These are phyloP conservation scores for Nigrograna mackinnonii DNA, from an alignment of 2,329 filamentous ascomycete species.

Conservation along the genomic window DNA sequence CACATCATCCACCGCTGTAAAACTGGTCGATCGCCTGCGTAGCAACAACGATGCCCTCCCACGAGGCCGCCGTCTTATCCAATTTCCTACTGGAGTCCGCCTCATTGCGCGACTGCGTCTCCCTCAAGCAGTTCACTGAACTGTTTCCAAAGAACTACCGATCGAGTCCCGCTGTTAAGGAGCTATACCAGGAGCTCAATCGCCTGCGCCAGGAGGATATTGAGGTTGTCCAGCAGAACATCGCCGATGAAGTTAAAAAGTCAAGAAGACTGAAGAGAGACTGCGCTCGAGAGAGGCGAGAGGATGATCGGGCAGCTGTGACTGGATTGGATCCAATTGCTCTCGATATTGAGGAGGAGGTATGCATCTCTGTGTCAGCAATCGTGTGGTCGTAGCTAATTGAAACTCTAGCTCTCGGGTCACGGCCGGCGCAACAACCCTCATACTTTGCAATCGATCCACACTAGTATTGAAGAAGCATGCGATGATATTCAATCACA, in stretches of 20 bases:
- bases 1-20: no score
- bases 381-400: no score
- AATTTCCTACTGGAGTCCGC: conserved; percentile 80
- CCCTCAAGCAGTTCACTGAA: conserved; percentile 73
- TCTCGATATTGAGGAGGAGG: conserved; percentile 59
- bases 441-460: conserved; percentile 67
- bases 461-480: conserved; percentile 72
- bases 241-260: conserved; percentile 65
- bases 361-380: conserved; percentile 16
- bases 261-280: conserved; percentile 63
- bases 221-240: conserved; percentile 68
- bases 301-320: conserved; percentile 59
- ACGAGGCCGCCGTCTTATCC: conserved; percentile 73
- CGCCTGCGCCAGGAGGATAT: conserved; percentile 70
- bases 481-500: conserved; percentile 68
- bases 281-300: conserved; percentile 58
- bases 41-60: conserved; percentile 68
- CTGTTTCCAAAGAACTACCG: conserved; percentile 73
- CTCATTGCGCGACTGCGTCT: conserved; percentile 72
- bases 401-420: conserved; percentile 66
- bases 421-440: conserved; percentile 46
- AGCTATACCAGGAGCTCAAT: conserved; percentile 79
- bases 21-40: no score
- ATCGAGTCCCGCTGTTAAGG: conserved; percentile 67
- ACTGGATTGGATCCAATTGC: conserved; percentile 60